Evolutionary conservation across 768 basidiomycete genomes (phyloP).

Genomic region (Zangia roseola): DNA sequence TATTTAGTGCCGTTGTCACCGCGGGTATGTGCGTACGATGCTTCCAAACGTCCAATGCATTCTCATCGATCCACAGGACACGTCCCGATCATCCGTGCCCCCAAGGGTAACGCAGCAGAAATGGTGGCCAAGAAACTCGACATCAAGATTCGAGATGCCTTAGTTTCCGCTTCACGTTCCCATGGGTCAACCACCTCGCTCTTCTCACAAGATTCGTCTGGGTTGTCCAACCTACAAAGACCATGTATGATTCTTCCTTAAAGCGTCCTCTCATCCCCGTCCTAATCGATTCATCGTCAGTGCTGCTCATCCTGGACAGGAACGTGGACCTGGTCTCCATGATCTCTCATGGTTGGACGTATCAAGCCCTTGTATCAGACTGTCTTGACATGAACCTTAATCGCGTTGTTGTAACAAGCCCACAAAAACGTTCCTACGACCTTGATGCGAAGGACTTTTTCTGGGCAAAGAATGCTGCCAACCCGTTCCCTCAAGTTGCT

Average conservation of each 20-base stretch:
- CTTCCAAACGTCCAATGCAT: neutral
- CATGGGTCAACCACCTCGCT: conserved; percentile 55
- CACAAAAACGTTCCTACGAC: conserved; percentile 84
- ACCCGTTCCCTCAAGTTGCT: conserved; percentile 97
- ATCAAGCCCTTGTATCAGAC: conserved; percentile 96
- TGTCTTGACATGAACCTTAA: conserved; percentile 97
- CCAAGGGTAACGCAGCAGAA: conserved; percentile 95
- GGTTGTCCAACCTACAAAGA: conserved; percentile 81
- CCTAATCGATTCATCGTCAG: conserved; percentile 40
- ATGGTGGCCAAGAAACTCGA: conserved; percentile 99
- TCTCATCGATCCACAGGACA: conserved; percentile 52
- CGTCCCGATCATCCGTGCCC: conserved; percentile 92
- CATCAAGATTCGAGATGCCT: conserved; percentile 82
- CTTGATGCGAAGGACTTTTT: conserved; percentile 99
- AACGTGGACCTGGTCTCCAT: conserved; percentile 94
- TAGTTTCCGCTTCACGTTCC: conserved; percentile 67
- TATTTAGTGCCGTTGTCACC: conserved; percentile 90
- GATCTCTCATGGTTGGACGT: conserved; percentile 97
- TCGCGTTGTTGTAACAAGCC: conserved; percentile 78
- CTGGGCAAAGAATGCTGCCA: conserved; percentile 95
- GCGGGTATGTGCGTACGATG: conserved; percentile 53
- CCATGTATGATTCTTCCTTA: conserved; percentile 57
- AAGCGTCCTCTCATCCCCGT: neutral
- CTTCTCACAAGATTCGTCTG: conserved; percentile 79
- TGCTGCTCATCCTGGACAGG: conserved; percentile 90